Percentiles rank a stretch among this genome's conserved stretches.
Evolutionary conservation across 768 basidiomycete genomes (phyloP).

Genomic region (Leccinum longicurvipes): DNA sequence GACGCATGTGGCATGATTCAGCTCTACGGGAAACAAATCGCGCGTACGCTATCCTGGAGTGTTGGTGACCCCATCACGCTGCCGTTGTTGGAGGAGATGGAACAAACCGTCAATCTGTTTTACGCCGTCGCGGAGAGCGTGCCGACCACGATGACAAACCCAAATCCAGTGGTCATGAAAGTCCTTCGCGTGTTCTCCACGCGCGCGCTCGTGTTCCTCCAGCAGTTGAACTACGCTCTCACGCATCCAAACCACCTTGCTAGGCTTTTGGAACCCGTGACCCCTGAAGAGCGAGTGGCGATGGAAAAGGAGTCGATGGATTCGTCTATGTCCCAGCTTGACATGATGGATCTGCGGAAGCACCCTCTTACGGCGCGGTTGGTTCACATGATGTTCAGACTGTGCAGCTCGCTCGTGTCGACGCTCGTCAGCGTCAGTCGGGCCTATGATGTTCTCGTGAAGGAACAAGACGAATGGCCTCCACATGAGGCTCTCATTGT

Average conservation of each 20-base stretch:
- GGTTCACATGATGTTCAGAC: constrained; percentile 65
- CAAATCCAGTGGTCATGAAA: constrained; percentile 50
- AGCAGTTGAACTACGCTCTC: constrained; percentile 86
- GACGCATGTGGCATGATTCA: constrained; percentile 87
- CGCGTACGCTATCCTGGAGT: constrained; percentile 76
- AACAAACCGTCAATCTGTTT: constrained; percentile 76
- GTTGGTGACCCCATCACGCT: constrained; percentile 74
- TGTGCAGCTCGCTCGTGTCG: constrained; percentile 66
- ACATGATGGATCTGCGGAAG: constrained; percentile 58
- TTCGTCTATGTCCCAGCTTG: constrained; percentile 36
- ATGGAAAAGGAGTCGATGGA: constrained; percentile 58
- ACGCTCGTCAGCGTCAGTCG: constrained; percentile 69
- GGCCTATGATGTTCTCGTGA: constrained; percentile 63
- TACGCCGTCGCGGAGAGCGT: constrained; percentile 61
- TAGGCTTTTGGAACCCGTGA: constrained; percentile 75
- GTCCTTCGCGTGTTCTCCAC: constrained; percentile 67
- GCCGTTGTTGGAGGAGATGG: constrained; percentile 78
- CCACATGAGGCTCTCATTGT: constrained; percentile 63
- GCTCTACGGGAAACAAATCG: constrained; percentile 78
- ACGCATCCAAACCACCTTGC: constrained; percentile 89
- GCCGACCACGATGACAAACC: constrained; percentile 14
- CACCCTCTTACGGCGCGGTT: constrained; percentile 71
- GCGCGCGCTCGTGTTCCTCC: constrained; percentile 69
- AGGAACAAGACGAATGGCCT: constrained; percentile 70
- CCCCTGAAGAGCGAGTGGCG: constrained; percentile 64